Conservation (phyloP, 305 asterid genomes). For the Fraxinus xanthoxyloides region DNA sequence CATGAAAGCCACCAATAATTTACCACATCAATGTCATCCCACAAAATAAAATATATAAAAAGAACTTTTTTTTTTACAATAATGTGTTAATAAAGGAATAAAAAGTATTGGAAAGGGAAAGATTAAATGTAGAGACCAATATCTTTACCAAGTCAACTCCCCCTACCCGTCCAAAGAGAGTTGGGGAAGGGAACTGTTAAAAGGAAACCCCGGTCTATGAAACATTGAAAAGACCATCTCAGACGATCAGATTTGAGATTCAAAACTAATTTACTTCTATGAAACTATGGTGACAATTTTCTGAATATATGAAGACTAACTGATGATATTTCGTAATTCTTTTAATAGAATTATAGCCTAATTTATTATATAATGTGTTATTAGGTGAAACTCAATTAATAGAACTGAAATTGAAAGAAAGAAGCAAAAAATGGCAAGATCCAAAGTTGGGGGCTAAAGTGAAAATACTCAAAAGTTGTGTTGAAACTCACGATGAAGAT, state of each 20-base stretch:
- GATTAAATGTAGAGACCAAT: not conserved
- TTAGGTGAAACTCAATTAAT: too few relatives aligned
- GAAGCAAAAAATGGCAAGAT: too few relatives aligned
- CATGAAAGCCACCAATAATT: slow-evolving; percentile 3
- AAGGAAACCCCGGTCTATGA: not conserved
- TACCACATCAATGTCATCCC: slow-evolving; percentile 2
- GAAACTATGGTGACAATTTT: not conserved
- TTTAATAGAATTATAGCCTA: too few relatives aligned
- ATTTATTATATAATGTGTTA: too few relatives aligned
- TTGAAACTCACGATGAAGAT: too few relatives aligned
- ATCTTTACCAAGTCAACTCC: not conserved
- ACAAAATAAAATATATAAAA: not conserved
- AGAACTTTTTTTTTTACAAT: not conserved
- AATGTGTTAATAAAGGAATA: not conserved
- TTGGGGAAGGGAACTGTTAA: not conserved
- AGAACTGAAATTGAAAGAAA: too few relatives aligned
- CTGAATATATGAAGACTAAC: slow-evolving; percentile 19
- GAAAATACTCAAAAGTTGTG: too few relatives aligned
- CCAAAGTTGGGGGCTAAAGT: too few relatives aligned
- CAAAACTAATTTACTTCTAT: slow-evolving; percentile 10
- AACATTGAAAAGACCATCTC: not conserved
- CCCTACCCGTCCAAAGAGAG: not conserved
- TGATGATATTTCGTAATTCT: too few relatives aligned
- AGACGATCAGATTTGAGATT: not conserved
- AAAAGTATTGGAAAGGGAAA: not conserved